phyloP scores from a whole-genome alignment of 306 rosid species.

The Malus fusca region DNA sequence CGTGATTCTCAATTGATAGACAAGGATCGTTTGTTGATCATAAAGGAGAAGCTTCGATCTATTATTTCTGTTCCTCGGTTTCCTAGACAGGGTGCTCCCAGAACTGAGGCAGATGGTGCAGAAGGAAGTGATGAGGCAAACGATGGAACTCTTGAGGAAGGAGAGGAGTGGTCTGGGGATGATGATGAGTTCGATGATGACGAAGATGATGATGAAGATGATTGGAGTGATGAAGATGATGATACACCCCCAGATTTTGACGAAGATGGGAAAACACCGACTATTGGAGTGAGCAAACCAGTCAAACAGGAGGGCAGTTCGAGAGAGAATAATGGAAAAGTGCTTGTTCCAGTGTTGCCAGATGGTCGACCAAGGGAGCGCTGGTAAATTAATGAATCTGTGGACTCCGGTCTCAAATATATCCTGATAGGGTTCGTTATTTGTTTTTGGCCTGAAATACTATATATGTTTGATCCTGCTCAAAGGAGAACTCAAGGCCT shows the following conservation, averaged over 20 bases:
- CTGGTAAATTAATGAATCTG: constrained; percentile 41
- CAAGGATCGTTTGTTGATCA: constrained; percentile 62
- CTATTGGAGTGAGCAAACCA: constrained; percentile 24
- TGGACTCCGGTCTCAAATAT: neutral
- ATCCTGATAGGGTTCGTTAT: constrained; percentile 3
- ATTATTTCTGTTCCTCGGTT: constrained; percentile 62
- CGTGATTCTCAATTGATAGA: constrained; percentile 66
- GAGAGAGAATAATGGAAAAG: constrained; percentile 22
- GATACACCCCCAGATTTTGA: constrained; percentile 64
- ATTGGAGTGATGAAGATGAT: constrained; percentile 64
- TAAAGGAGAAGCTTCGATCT: constrained; percentile 73
- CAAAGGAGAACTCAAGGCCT: constrained; percentile 2
- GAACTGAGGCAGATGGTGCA: constrained; percentile 22
- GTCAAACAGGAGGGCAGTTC: constrained; percentile 25
- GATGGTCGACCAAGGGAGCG: constrained; percentile 70
- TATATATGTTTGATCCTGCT: constrained; percentile 8
- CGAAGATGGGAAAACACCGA: constrained; percentile 37
- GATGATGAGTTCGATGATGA: constrained; percentile 36
- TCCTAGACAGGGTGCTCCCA: constrained; percentile 34
- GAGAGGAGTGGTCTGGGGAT: constrained; percentile 47
- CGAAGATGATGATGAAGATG: constrained; percentile 29
- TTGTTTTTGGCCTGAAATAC: constrained; percentile 16
- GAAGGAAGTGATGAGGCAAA: constrained; percentile 29
- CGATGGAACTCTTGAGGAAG: constrained; percentile 41
- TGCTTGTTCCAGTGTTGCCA: constrained; percentile 38